Evolutionary conservation across 805 yeast genomes (phyloP), one percentile per base, ranked within the genome.

Genomic region (Wickerhamiella hasegawae): DNA sequence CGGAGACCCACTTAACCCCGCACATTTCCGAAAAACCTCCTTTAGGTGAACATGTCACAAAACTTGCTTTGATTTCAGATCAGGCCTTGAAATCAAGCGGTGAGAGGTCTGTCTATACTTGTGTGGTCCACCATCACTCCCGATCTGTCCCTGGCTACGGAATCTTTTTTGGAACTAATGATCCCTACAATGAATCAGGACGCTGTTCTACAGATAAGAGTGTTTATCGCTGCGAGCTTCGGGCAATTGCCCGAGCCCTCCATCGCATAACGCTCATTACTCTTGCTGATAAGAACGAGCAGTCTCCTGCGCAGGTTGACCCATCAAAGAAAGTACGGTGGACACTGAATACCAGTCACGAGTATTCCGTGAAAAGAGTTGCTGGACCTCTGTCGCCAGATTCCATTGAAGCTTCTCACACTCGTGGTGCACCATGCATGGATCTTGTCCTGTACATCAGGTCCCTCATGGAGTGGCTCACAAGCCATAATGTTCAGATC

Each of bases 401-500:
- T 8, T 4, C 30, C 3, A 19, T 12, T 4, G 35, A 32, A n/a
- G 27, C 26, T 14, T 32, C 35, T 15, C 28, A 32, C 18, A 32
- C 35, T 8, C 35, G 35, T 8, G 39, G 34, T 14, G 34, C 42
- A 4, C 38, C 42, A 4, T 33, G 37, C 32, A 33, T 39, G 33
- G 42, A 39, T 16, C 32, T 39, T 16, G 25, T 39, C 21, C 28
- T 39, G 22, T 37, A 39, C 18, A 36, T 39, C 17, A 32, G 38
- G 8, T 21, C 28, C 20, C 25, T 39, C 22, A 12, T 34, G 18
- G 15, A 24, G 8, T 39, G 35, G 33, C 25, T 39, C 22, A 12
- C 14, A 10, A 19, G 11, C 11, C 30, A 26, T n/a, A 18, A 28
- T 8, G 30, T 22, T n/a, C 18, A 20, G 15, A 27, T 23, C 4